These are phyloP conservation scores for Stygiomarasmius scandens DNA, from an alignment of 1,284 basidiomycete genomes.

Conservation along the genomic window DNA sequence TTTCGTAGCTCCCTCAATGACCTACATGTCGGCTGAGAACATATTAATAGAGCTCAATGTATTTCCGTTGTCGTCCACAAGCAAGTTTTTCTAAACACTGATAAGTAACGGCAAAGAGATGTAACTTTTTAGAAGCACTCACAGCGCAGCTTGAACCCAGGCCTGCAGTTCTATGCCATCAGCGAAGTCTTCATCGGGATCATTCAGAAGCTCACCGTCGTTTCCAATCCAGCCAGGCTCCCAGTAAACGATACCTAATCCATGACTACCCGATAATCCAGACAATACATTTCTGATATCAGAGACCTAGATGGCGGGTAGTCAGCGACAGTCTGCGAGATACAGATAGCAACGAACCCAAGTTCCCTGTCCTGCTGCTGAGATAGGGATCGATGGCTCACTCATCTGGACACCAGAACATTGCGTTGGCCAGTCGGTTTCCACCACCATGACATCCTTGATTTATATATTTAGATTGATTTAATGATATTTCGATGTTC, in stretches of 20 bases:
- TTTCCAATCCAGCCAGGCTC: conserved; percentile 68
- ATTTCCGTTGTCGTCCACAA: conserved; percentile 40
- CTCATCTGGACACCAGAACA: conserved; percentile 49
- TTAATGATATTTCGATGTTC: not conserved
- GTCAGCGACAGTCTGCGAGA: not conserved
- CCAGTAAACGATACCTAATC: conserved; percentile 58
- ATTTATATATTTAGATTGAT: not conserved
- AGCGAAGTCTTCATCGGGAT: not conserved
- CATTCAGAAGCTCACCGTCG: conserved; percentile 32
- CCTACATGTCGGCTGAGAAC: conserved; percentile 36
- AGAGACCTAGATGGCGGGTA: conserved; percentile 17
- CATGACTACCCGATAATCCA: conserved; percentile 47
- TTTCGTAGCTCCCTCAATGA: too few relatives aligned
- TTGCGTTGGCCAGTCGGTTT: conserved; percentile 64
- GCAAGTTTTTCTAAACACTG: conserved; percentile 33
- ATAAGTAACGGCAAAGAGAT: not conserved
- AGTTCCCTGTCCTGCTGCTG: conserved; percentile 52
- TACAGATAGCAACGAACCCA: conserved; percentile 40
- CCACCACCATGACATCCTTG: conserved; percentile 61
- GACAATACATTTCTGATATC: conserved; percentile 52
- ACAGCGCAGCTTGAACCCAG: conserved; percentile 59
- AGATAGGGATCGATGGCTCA: conserved; percentile 27
- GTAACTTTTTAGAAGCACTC: conserved; percentile 24
- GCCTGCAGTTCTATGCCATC: conserved; percentile 7
- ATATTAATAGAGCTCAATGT: conserved; percentile 37